phyloP scores from a whole-genome alignment of 805 yeast species.

The Candida germanica region DNA sequence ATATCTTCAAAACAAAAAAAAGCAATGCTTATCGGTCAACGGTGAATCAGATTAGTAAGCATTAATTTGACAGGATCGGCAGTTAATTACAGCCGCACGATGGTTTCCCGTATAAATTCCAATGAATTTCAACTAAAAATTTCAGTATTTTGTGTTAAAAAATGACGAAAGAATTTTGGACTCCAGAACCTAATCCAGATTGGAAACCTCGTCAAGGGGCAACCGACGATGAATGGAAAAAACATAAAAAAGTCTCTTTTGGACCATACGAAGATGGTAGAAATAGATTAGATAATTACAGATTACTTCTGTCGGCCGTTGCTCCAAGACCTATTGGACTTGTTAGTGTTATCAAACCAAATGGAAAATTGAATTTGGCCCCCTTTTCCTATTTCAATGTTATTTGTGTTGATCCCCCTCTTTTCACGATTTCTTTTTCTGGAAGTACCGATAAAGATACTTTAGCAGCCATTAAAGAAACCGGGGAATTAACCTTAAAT shows the following conservation, averaged over 20 bases:
- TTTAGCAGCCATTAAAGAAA: slow-evolving; percentile 44
- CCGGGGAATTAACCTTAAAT: slow-evolving; percentile 53
- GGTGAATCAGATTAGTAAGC: background rate
- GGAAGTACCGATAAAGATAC: slow-evolving; percentile 48
- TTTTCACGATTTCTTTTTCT: slow-evolving; percentile 50
- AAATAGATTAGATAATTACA: slow-evolving; percentile 44
- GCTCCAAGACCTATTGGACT: slow-evolving; percentile 63
- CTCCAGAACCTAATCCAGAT: slow-evolving; percentile 17
- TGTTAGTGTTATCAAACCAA: slow-evolving; percentile 43
- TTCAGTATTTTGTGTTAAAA: too few relatives aligned
- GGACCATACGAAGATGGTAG: slow-evolving; percentile 48
- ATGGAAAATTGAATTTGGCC: slow-evolving; percentile 49
- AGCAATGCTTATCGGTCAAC: too few relatives aligned
- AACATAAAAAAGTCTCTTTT: slow-evolving; percentile 35
- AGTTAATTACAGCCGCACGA: background rate
- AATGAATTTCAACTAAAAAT: too few relatives aligned
- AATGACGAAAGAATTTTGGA: slow-evolving; percentile 4
- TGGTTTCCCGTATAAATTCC: too few relatives aligned
- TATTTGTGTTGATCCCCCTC: slow-evolving; percentile 55
- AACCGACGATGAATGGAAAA: slow-evolving; percentile 46
- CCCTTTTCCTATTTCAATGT: slow-evolving; percentile 59
- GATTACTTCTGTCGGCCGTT: slow-evolving; percentile 48
- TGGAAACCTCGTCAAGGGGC: slow-evolving; percentile 46
- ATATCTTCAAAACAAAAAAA: too few relatives aligned
- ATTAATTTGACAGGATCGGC: background rate